These are phyloP conservation scores for Croton laevigatus DNA, from an alignment of 441 rosid genomes.

Conservation along the genomic window DNA sequence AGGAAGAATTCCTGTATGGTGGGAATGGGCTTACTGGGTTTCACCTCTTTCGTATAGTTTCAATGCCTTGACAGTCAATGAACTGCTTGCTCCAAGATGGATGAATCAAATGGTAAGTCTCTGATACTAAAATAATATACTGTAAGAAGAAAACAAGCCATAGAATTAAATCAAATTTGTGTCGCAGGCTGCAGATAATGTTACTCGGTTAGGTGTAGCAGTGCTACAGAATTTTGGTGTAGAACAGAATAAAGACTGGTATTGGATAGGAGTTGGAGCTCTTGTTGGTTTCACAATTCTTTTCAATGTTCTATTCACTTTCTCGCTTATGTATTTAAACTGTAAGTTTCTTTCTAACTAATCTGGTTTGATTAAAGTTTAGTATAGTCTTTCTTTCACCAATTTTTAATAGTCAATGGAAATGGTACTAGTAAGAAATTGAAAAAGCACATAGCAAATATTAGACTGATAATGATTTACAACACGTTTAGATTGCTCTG, in stretches of 20 bases:
- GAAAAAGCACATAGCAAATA: no score
- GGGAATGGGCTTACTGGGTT: constrained; percentile 77
- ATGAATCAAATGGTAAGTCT: constrained; percentile 35
- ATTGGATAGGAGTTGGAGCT: constrained; percentile 61
- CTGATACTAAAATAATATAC: neutral
- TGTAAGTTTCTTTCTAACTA: constrained; percentile 42
- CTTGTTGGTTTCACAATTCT: constrained; percentile 46
- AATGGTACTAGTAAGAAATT: no score
- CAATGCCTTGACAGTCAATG: constrained; percentile 67
- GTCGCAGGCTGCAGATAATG: constrained; percentile 40
- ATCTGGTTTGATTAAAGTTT: neutral
- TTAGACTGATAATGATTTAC: no score
- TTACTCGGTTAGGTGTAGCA: neutral
- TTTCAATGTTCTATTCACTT: constrained; percentile 52
- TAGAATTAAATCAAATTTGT: neutral
- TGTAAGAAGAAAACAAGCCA: constrained; percentile 27
- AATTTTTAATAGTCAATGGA: neutral
- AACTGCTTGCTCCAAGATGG: constrained; percentile 76
- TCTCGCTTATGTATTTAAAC: constrained; percentile 51
- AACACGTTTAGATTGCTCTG: no score
- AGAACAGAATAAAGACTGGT: constrained; percentile 46
- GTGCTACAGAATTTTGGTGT: constrained; percentile 31
- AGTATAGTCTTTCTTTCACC: neutral
- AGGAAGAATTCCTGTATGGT: constrained; percentile 52
- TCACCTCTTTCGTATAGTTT: constrained; percentile 68